Base-by-base conservation (phyloP, 2,329 filamentous ascomycete genomes). In the Claviceps humidiphila region DNA sequence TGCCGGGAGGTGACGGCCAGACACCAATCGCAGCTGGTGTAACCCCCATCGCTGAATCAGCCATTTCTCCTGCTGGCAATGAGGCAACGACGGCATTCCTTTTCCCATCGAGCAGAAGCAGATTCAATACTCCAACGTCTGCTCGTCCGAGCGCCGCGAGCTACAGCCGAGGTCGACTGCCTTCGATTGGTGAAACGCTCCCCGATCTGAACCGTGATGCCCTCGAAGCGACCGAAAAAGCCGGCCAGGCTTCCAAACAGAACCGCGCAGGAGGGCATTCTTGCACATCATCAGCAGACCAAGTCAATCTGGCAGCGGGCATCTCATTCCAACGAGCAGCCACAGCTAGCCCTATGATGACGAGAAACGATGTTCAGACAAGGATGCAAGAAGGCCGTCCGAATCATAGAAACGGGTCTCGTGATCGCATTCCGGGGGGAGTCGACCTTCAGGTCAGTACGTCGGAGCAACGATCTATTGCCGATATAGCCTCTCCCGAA, bases 1-100 rank as follows among this genome's bases (percentile, higher is more conserved):
- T 73, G 0, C 65, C 71, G 41, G 70, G 66, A 5, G 80, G 82
- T 49, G 77, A 74, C 39, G 78, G 78, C 8, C 73, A 73, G 58
- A 95, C 89, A 0, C 89, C 89, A 0, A 85, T 89, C 58, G 86
- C 86, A 9, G 83, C 82, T 1, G 88, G 85, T n/a, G 78, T 87
- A 0, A 97, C 91, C 0, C 91, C 91, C 0, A 96, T 96, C 60
- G 84, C 86, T 1, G 84, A 89, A 58, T 87, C 85, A 41, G 85
- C 85, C 2, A 58, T 66, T 2, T 69, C 68, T 17, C 89, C 89
- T 0, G 77, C 79, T 42, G 81, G 79, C 59, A 79, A 72, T 48
- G 82, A 84, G 14, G 78, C 77, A 54, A 75, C 78, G 4, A 87
- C 84, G 6, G 82, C 84, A 2, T 83, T 87, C 60, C 68, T 84